Percentiles rank a stretch among this genome's conserved stretches.
These are phyloP conservation scores for Coemansia sp. DNA, from an alignment of 192 early-diverging fungal genomes.

Conservation along the genomic window DNA sequence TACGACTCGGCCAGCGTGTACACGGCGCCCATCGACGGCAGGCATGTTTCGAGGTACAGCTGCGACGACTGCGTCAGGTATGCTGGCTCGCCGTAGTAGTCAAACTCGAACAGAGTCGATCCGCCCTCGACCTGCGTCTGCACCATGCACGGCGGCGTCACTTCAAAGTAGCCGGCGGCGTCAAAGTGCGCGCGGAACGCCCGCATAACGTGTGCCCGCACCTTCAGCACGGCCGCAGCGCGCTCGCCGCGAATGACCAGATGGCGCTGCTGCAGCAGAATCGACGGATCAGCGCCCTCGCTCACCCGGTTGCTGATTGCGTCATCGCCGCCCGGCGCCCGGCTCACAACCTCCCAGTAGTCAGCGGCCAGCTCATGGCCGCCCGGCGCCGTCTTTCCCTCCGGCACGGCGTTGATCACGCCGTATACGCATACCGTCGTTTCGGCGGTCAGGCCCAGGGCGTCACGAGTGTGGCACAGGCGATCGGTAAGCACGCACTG, in stretches of 20 bases:
- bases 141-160: constrained; percentile 98
- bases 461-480: constrained; percentile 94
- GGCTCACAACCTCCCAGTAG: constrained; percentile 92
- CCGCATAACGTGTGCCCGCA: constrained; percentile 80
- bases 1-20: constrained; percentile 96
- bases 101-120: constrained; percentile 87
- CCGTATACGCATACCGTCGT: constrained; percentile 91
- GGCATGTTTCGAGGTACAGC: constrained; percentile 94
- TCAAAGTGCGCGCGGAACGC: constrained; percentile 98
- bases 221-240: constrained; percentile 80
- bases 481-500: constrained; percentile 89
- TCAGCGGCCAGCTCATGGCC: constrained; percentile 94
- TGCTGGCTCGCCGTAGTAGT: constrained; percentile 96
- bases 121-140: constrained; percentile 99
- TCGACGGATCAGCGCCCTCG: constrained; percentile 82
- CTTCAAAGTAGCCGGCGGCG: constrained; percentile 72
- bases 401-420: constrained; percentile 81
- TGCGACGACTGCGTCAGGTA: constrained; percentile 99
- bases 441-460: constrained; percentile 87
- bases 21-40: constrained; percentile 93
- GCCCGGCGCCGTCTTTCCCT: constrained; percentile 94
- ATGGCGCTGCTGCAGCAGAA: constrained; percentile 92
- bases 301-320: constrained; percentile 90
- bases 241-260: constrained; percentile 93
- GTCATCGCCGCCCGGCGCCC: constrained; percentile 92